Conservation (phyloP, 768 basidiomycete species). For the Leccinellum rugosiceps region DNA sequence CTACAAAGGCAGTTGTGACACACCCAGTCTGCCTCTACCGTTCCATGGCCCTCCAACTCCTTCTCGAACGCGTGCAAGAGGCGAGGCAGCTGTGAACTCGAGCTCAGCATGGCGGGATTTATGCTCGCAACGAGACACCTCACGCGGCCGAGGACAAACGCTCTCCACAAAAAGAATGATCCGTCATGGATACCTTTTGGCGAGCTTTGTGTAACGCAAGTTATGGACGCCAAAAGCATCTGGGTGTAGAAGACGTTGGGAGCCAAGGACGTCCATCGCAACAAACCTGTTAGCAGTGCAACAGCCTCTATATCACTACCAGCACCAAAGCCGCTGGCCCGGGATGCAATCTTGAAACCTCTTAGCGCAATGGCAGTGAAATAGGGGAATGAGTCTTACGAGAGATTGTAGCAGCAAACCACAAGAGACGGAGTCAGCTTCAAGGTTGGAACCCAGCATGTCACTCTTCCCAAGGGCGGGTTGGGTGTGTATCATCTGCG, state of each 20-base stretch:
- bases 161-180: constrained; percentile 54
- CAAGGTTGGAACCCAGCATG: constrained; percentile 53
- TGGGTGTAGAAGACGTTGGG: constrained; percentile 66
- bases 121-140: constrained; percentile 21
- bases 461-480: constrained; percentile 56
- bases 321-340: constrained; percentile 60
- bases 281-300: constrained; percentile 51
- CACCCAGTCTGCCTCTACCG: constrained; percentile 59
- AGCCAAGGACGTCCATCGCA: constrained; percentile 63
- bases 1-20: constrained; percentile 14
- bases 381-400: constrained; percentile 36
- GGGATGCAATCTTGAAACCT: constrained; percentile 49
- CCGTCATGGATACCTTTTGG: constrained; percentile 30
- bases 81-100: constrained; percentile 51
- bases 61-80: constrained; percentile 56
- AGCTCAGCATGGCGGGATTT: background rate
- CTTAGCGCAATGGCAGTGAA: background rate
- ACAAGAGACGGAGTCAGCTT: constrained; percentile 63
- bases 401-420: constrained; percentile 59
- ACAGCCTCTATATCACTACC: constrained; percentile 54
- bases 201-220: constrained; percentile 54
- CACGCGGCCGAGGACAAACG: constrained; percentile 72
- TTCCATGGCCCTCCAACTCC: constrained; percentile 45
- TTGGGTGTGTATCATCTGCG: constrained; percentile 70
- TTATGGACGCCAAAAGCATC: constrained; percentile 59